Evolutionary conservation across 2,329 filamentous ascomycete genomes (phyloP), one percentile per base, ranked within the genome.

Genomic region (Fusarium longipes): DNA sequence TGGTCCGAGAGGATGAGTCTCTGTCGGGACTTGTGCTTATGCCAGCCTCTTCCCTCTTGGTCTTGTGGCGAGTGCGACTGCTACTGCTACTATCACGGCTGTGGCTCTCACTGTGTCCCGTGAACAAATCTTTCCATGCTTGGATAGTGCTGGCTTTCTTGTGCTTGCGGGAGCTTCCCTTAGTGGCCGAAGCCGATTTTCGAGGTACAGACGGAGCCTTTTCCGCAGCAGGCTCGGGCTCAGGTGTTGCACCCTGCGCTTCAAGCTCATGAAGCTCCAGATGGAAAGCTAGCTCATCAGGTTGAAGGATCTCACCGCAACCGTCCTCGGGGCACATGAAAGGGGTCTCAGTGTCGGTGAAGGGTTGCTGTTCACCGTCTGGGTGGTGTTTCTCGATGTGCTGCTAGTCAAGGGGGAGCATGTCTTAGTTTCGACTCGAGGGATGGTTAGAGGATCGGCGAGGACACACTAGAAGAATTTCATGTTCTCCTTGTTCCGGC

Each of bases 231-330:
- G 63, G 63, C 22, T 63, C 66, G 18, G 57, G 57, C 44, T 53
- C 67, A 1, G 57, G 61, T 6, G 65, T 53, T 10, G 56, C 58
- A 27, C 62, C 72, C 30, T 65, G 57, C 5, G 59, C 63, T 42
- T 74, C 72, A 24, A 74, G 70, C 48, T 70, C 65, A 52, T 74
- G 72, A 29, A 74, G 72, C 47, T 73, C 65, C 5, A 74, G 52
- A 33, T 74, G 72, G 32, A 61, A 71, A 18, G 60, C 60, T 42
- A 74, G 40, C 27, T 74, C 72, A n/a, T 71, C 70, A 8, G 49
- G 49, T n/a, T 52, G 29, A 32, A 74, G 42, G n/a, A 81, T 74
- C 74, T 91, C 88, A 30, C 85, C 85, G 72, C 89, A 92, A 22
- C 82, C 84, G 17, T 85, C 82, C 25, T 70, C 61, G 3, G 70